Percentiles rank a stretch among this genome's conserved stretches.
These are phyloP conservation scores for Saposhnikovia divaricata DNA, from an alignment of 129 eudicot genomes.

Conservation along the genomic window DNA sequence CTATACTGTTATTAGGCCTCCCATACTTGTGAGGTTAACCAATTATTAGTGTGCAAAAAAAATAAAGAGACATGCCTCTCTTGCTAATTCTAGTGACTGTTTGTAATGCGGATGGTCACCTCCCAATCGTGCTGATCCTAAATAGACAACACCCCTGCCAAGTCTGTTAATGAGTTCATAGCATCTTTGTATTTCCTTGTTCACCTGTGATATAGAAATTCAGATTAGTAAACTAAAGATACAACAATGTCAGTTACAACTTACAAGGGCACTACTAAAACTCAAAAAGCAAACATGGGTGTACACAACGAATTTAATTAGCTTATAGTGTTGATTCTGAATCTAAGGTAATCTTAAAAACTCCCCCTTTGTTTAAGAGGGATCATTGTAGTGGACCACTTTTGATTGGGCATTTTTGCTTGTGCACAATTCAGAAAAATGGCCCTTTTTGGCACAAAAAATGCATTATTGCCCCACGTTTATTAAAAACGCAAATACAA, in stretches of 20 bases:
- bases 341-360: neutral
- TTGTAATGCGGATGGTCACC: slow-evolving; percentile 64
- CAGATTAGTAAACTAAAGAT: neutral
- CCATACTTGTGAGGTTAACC: neutral
- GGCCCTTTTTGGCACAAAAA: too few relatives aligned
- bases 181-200: slow-evolving; percentile 80
- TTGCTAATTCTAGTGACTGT: slow-evolving; percentile 55
- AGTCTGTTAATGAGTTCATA: slow-evolving; percentile 75
- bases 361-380: neutral
- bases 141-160: slow-evolving; percentile 87
- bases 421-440: too few relatives aligned
- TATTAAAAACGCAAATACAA: too few relatives aligned
- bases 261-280: neutral
- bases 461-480: too few relatives aligned
- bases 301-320: neutral
- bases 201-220: slow-evolving; percentile 41
- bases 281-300: neutral
- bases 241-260: neutral
- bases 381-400: too few relatives aligned
- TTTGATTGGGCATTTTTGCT: too few relatives aligned
- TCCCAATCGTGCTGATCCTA: slow-evolving; percentile 93
- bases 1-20: neutral
- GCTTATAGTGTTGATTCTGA: neutral
- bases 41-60: neutral
- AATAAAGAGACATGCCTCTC: slow-evolving; percentile 43